These are phyloP conservation scores for Eimeria sp. DNA, from an alignment of 169 alveolate genomes.

Conservation along the genomic window DNA sequence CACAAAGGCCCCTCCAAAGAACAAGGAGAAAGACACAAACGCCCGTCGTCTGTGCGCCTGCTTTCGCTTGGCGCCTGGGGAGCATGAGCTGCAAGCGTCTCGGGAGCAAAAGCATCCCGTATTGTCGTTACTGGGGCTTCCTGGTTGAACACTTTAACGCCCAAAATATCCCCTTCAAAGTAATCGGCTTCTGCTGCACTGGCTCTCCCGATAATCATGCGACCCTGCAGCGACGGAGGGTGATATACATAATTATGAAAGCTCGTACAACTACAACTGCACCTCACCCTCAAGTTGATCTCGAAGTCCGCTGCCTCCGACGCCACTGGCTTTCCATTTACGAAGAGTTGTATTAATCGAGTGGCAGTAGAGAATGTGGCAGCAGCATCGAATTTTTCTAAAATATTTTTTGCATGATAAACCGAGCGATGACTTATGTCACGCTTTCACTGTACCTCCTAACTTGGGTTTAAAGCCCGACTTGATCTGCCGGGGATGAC, in stretches of 20 bases:
- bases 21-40: conserved; percentile 82
- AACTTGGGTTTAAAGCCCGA: conserved; percentile 65
- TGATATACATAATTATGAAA: neutral
- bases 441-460: conserved; percentile 27
- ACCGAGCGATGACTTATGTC: neutral
- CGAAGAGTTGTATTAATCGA: conserved; percentile 82
- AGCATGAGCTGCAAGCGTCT: neutral
- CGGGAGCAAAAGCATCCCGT: conserved; percentile 14
- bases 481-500: conserved; percentile 77
- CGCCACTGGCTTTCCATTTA: conserved; percentile 87
- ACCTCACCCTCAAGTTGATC: conserved; percentile 80
- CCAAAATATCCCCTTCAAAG: conserved; percentile 88
- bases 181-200: conserved; percentile 89
- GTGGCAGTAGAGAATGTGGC: conserved; percentile 64
- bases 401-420: neutral
- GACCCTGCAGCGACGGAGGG: conserved; percentile 51
- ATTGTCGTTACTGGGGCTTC: conserved; percentile 79
- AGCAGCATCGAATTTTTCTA: conserved; percentile 73
- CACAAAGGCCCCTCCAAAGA: conserved; percentile 40
- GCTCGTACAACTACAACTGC: neutral
- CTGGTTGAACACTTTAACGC: conserved; percentile 87
- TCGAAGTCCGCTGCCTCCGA: conserved; percentile 84
- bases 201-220: conserved; percentile 86
- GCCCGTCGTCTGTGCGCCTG: conserved; percentile 82
- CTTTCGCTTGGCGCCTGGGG: conserved; percentile 62